Conservation (phyloP, 2,329 filamentous ascomycete species). For the Talaromyces sp. region DNA sequence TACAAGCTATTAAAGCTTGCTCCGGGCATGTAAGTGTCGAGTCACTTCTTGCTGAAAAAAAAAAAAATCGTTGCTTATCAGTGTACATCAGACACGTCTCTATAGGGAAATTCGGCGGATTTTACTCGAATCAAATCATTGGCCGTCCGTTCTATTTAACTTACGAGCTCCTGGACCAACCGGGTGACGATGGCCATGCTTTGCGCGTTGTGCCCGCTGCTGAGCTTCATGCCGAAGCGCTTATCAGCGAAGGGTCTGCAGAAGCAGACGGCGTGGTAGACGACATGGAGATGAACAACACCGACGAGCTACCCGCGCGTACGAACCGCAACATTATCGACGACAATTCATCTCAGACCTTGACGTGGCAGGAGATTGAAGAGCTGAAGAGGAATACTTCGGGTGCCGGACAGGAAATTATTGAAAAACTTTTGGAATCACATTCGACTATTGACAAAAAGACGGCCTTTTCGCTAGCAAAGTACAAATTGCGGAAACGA, state of each 20-base stretch:
- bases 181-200: slow-evolving; percentile 54
- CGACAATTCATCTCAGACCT: slow-evolving; percentile 63
- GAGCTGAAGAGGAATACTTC: slow-evolving; percentile 65
- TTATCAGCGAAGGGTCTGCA: slow-evolving; percentile 47
- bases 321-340: slow-evolving; percentile 61
- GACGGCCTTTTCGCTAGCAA: slow-evolving; percentile 85
- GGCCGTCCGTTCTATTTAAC: slow-evolving; percentile 89
- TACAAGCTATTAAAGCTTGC: slow-evolving; percentile 54
- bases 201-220: slow-evolving; percentile 72
- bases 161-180: slow-evolving; percentile 76
- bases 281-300: slow-evolving; percentile 22
- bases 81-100: slow-evolving; percentile 63
- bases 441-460: slow-evolving; percentile 90
- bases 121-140: slow-evolving; percentile 82
- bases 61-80: slow-evolving; percentile 6
- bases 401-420: slow-evolving; percentile 78
- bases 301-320: slow-evolving; percentile 46
- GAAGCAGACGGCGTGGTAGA: slow-evolving; percentile 33
- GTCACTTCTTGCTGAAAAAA: slow-evolving; percentile 15
- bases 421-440: slow-evolving; percentile 85
- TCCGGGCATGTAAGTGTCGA: slow-evolving; percentile 57
- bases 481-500: slow-evolving; percentile 91
- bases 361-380: slow-evolving; percentile 67
- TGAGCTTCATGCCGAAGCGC: slow-evolving; percentile 74
- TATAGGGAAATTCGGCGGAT: slow-evolving; percentile 86